Evolutionary conservation across 2,329 filamentous ascomycete species (phyloP).

Genomic region (Alternaria triticimaculans): DNA sequence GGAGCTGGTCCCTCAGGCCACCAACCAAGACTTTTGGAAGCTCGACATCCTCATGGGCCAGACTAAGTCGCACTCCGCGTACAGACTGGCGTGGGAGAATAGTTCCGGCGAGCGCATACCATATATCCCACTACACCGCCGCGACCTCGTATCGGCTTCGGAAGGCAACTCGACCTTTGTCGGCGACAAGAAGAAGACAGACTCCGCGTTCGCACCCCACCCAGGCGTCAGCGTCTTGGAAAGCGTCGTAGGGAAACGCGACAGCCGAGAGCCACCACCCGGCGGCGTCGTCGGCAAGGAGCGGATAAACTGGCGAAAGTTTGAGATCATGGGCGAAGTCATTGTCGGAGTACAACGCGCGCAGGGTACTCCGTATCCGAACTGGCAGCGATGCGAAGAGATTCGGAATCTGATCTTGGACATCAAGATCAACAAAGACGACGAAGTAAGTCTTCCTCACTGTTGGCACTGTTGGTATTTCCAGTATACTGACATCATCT

Average conservation of each 20-base stretch:
- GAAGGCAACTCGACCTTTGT: conserved; percentile 92
- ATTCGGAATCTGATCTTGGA: conserved; percentile 80
- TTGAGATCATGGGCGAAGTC: conserved; percentile 93
- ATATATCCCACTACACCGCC: conserved; percentile 86
- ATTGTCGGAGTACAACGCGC: conserved; percentile 90
- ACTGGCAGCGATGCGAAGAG: conserved; percentile 71
- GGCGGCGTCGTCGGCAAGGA: conserved; percentile 55
- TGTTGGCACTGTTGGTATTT: background rate
- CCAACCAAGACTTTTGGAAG: conserved; percentile 84
- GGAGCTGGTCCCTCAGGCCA: conserved; percentile 72
- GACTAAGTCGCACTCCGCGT: conserved; percentile 90
- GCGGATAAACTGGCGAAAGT: conserved; percentile 97
- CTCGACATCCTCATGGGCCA: conserved; percentile 92
- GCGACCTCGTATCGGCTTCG: conserved; percentile 89
- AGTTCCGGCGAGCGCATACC: conserved; percentile 88
- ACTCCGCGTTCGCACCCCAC: conserved; percentile 40
- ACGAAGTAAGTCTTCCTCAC: conserved; percentile 70
- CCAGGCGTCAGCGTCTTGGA: conserved; percentile 46
- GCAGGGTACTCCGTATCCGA: conserved; percentile 82
- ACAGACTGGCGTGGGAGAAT: conserved; percentile 97
- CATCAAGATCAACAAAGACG: conserved; percentile 80
- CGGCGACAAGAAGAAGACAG: conserved; percentile 54
- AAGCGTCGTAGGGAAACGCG: conserved; percentile 32
- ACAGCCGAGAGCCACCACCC: conserved; percentile 52
- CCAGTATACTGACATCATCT: conserved; percentile 10